Evolutionary conservation across 1,284 basidiomycete species (phyloP), one percentile per base, ranked within the genome.

Genomic region (Mixia osmundae): DNA sequence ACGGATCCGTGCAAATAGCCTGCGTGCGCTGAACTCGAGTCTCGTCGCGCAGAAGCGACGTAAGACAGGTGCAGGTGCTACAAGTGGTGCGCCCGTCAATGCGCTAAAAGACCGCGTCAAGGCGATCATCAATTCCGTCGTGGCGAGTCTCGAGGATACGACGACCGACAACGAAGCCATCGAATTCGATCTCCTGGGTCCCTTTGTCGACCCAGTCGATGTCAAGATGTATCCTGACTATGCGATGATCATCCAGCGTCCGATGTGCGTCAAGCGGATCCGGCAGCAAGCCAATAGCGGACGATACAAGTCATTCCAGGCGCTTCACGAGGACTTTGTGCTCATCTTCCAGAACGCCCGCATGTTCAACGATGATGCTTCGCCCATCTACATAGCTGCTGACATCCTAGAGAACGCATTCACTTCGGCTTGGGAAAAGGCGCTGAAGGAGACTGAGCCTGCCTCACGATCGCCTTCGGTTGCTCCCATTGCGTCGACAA

Each of bases 301-400:
- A 35, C 24, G 68, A 38, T 80, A 85, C 63, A 79, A 79, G 58
- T 71, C 62, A 29, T 70, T 85, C 29, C 60, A 67, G 24, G 61
- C 66, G 33, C 85, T 74, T 61, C 65, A 67, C 36, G 68, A 71
- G 34, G 87, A 95, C 57, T 80, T 80, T 67, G 54, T 60, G 43
- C 66, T 83, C 35, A 83, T 95, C 74, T 89, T 89, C 57, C 66
- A 69, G 54, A 97, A 97, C 53, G 87, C 89, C 4, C 30, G 27
- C 16, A 52, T 48, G 21, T 54, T 53, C 46, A 51, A 55, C 35
- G 50, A 52, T 32, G 51, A 56, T 79, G 87, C 56, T 36, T 82
- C 78, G 0, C 76, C 79, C 73, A 85, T 95, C 21, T 91, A 83
- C 59, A 66, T 78, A 45, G 83, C 94, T 46, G 85, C 89, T 2